Conservation (phyloP, 73 alveolate genomes). For the Paramecium octaurelia region DNA sequence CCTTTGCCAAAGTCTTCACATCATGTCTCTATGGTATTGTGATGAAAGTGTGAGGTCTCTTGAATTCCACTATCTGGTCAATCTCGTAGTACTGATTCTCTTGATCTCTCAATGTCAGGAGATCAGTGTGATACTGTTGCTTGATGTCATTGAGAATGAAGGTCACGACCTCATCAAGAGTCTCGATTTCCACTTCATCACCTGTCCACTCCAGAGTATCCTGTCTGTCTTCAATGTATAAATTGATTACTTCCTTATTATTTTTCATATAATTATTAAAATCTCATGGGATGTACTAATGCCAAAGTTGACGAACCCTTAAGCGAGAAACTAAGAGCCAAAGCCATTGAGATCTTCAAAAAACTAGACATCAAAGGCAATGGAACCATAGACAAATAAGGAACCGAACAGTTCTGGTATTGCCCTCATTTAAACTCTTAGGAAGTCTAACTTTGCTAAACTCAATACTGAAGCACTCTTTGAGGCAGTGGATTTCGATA, state of each 20-base stretch:
- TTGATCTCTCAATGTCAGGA: not conserved
- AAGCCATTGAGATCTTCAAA: constrained; percentile 50
- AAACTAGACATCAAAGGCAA: constrained; percentile 52
- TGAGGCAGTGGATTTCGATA: constrained; percentile 64
- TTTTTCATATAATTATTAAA: not conserved
- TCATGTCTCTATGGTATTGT: constrained; percentile 6
- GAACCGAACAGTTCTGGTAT: constrained; percentile 55
- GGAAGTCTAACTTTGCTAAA: constrained; percentile 64
- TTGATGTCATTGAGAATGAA: not conserved
- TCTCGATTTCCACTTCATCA: not conserved
- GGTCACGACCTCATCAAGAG: not conserved
- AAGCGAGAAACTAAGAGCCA: constrained; percentile 1
- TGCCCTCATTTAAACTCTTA: not conserved
- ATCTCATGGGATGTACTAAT: constrained; percentile 13
- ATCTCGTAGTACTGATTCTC: constrained; percentile 26
- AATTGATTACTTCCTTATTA: not conserved
- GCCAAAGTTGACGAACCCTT: constrained; percentile 21
- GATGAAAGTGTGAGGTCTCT: not conserved
- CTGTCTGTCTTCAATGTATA: not conserved
- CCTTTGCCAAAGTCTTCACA: not conserved
- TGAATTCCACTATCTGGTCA: not conserved
- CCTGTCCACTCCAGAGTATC: not conserved
- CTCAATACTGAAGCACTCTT: constrained; percentile 63
- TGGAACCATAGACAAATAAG: constrained; percentile 59
- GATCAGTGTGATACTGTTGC: not conserved